Evolutionary conservation across 169 alveolate species (phyloP), one percentile per base, ranked within the genome.

Genomic region (Hepatocystis sp.): DNA sequence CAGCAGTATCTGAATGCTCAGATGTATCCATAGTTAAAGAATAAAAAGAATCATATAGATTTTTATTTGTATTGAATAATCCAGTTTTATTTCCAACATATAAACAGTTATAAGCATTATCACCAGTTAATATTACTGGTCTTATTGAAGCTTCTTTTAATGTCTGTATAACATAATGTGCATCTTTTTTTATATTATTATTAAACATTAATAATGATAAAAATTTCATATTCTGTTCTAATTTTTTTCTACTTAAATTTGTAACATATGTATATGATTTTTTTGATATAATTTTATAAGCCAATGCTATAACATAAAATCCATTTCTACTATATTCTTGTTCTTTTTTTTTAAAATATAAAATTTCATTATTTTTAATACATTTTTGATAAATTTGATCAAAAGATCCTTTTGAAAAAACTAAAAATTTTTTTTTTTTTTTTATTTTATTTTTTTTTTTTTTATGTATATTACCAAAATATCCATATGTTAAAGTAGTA

Each of bases 91-190:
- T 86, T 3, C 93, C 95, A 39, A 92, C 95, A 40, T 81, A 86
- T 60, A 88, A 86, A 51, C 94, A 90, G 10, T 93, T 92, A 58
- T 91, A 91, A 2, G 91, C 88, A 61, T 92, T 90, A 58, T 92
- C 95, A 17, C 95, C 95, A 15, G 95, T 92, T 58, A 92, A 67
- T 36, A 92, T 92, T 25, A 92, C 90, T 0, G 95, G 91, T 28
- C 95, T 85, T 28, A 92, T 93, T 36, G 88, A 88, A 25, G 94
- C 92, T 28, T 76, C 86, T 13, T 88, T 91, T n/a, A 92, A 52
- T 0, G 88, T 92, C 52, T 85, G 88, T 10, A 92, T 44, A 11
- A 92, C 94, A 21, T 52, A 19, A 2, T 36, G 64, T 28, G 93
- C 91, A 53, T 92, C 95, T 34, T 47, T 64, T 21, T 93, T 85